Percentiles rank a stretch among this genome's conserved stretches.
Evolutionary conservation across 495 filamentous ascomycete genomes (phyloP).

Genomic region (Lasiosphaeria miniovina): DNA sequence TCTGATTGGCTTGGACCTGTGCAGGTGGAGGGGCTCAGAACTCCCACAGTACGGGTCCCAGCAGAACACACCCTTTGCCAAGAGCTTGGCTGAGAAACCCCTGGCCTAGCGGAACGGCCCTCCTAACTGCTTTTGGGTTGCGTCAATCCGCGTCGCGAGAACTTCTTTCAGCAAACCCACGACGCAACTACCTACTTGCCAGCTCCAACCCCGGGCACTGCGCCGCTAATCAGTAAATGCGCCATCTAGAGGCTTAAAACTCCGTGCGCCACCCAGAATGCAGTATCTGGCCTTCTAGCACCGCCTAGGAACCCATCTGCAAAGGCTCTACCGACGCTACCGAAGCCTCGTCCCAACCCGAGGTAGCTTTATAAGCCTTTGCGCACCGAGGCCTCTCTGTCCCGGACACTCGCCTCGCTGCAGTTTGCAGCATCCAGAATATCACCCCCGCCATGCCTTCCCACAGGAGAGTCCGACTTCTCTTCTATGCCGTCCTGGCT

Average conservation of each 20-base stretch:
- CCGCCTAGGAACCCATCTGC: no score
- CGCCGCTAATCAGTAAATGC: no score
- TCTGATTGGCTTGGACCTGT: no score
- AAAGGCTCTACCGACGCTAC: no score
- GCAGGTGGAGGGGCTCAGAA: no score
- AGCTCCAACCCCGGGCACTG: not conserved
- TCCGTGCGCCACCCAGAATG: no score
- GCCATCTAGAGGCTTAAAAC: no score
- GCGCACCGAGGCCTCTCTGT: no score
- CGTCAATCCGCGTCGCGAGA: slow-evolving; percentile 1
- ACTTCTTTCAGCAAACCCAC: not conserved
- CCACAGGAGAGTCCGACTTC: slow-evolving; percentile 60
- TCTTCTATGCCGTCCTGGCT: slow-evolving; percentile 56
- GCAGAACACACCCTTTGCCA: not conserved
- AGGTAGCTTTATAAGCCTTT: no score
- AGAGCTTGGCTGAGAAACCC: not conserved
- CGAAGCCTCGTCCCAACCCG: no score
- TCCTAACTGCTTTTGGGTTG: slow-evolving; percentile 1
- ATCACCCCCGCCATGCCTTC: slow-evolving; percentile 61
- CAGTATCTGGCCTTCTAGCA: no score
- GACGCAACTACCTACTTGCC: not conserved
- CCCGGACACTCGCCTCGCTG: no score
- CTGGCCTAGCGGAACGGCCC: not conserved
- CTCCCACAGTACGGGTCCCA: not conserved
- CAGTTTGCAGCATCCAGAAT: not conserved